phyloP scores from a whole-genome alignment of 768 basidiomycete genomes.

The Amanita rimosa region DNA sequence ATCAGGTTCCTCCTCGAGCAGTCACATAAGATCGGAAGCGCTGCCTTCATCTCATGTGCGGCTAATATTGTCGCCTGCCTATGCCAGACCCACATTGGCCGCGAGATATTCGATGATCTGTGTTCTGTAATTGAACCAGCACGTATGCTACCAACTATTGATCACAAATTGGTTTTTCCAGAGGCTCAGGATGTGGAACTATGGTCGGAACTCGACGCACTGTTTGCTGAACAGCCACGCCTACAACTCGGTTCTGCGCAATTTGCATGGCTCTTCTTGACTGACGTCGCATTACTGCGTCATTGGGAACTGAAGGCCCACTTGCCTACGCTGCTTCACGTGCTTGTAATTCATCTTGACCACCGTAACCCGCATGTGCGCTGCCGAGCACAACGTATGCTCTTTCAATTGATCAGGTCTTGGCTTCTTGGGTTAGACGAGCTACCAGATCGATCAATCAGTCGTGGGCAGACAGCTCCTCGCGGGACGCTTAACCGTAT shows the following conservation, averaged over 20 bases:
- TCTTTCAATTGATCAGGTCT: slow-evolving; percentile 76
- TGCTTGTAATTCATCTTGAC: slow-evolving; percentile 74
- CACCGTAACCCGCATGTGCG: slow-evolving; percentile 63
- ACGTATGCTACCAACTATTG: slow-evolving; percentile 71
- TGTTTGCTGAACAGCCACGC: slow-evolving; percentile 65
- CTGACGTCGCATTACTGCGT: slow-evolving; percentile 64
- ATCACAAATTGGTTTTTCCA: slow-evolving; percentile 55
- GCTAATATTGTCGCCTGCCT: slow-evolving; percentile 77
- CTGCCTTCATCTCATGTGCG: slow-evolving; percentile 67
- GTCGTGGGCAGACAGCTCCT: slow-evolving; percentile 35
- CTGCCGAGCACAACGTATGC: slow-evolving; percentile 59
- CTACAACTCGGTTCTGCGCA: slow-evolving; percentile 73
- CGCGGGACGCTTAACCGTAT: slow-evolving; percentile 41
- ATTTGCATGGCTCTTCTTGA: slow-evolving; percentile 78
- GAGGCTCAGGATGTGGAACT: slow-evolving; percentile 59
- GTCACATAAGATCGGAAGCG: slow-evolving; percentile 72
- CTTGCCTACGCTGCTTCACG: slow-evolving; percentile 67
- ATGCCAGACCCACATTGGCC: slow-evolving; percentile 64
- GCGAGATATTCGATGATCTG: slow-evolving; percentile 71
- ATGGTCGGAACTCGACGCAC: slow-evolving; percentile 69
- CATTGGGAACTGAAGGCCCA: slow-evolving; percentile 65
- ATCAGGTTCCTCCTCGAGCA: slow-evolving; percentile 81
- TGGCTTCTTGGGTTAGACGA: slow-evolving; percentile 75
- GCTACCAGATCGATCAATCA: slow-evolving; percentile 43
- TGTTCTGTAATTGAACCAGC: slow-evolving; percentile 77